These are phyloP conservation scores for Schizochytrium sp. DNA, from an alignment of 108 stramenopile genomes.

Conservation along the genomic window DNA sequence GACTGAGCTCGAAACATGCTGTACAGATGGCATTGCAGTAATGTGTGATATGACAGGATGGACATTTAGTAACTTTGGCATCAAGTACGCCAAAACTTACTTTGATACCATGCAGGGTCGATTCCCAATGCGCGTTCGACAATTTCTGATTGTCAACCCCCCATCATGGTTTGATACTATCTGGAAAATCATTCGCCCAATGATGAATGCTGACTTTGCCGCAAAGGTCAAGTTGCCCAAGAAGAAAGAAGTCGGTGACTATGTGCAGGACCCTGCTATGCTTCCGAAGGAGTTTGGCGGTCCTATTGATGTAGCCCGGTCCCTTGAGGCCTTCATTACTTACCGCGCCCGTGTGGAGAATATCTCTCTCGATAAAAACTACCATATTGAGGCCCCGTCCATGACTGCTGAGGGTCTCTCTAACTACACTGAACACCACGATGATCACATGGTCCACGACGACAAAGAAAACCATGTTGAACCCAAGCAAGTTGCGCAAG, in stretches of 20 bases:
- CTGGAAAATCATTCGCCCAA: conserved; percentile 12
- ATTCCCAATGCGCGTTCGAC: conserved; percentile 68
- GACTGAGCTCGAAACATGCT: conserved; percentile 70
- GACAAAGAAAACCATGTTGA: not conserved
- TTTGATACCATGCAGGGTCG: conserved; percentile 74
- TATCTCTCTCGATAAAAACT: not conserved
- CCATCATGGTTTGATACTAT: conserved; percentile 74
- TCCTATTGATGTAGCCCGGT: not conserved
- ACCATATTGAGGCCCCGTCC: conserved; percentile 21
- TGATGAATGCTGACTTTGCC: conserved; percentile 33
- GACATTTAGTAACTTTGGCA: conserved; percentile 73
- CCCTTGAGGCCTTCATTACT: not conserved
- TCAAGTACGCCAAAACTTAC: conserved; percentile 72
- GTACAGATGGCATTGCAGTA: conserved; percentile 75
- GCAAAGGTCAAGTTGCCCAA: conserved; percentile 12
- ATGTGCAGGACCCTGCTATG: not conserved
- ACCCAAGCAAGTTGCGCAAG: not conserved
- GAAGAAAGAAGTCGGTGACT: not conserved
- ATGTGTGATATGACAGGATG: conserved; percentile 76
- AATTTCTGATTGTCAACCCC: conserved; percentile 79
- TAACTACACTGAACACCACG: not conserved
- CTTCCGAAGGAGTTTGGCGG: conserved; percentile 6
- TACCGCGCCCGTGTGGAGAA: not conserved
- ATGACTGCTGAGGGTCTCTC: not conserved
- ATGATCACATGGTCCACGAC: not conserved